A percentile compares a stretch with the other conserved stretches of the same genome.
Evolutionary conservation across 805 yeast species (phyloP).

Genomic region (Yarrowia sp.): DNA sequence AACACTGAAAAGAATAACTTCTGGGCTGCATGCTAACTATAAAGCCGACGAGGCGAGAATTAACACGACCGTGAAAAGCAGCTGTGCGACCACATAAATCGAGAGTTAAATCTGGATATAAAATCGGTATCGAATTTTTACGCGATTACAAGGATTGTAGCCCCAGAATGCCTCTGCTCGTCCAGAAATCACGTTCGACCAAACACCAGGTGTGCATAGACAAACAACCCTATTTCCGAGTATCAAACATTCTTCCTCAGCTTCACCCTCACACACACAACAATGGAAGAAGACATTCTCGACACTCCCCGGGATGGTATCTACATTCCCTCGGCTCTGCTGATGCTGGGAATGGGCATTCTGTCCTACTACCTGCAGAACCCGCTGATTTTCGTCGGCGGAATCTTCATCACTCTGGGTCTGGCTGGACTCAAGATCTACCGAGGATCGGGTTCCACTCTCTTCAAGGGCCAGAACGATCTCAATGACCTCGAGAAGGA

Average conservation of each 20-base stretch:
- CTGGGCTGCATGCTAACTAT: not conserved
- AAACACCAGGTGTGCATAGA: not conserved
- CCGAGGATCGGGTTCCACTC: slow-evolving; percentile 9
- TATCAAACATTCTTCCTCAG: not conserved
- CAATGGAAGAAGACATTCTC: slow-evolving; percentile 20
- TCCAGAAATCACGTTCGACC: not conserved
- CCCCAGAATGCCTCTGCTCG: not conserved
- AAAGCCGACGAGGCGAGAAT: not conserved
- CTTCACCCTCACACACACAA: not conserved
- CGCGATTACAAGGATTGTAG: not conserved
- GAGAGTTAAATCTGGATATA: no score
- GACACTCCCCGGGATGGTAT: slow-evolving; percentile 17
- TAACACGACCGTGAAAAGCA: not conserved
- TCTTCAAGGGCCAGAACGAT: slow-evolving; percentile 21
- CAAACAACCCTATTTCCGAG: not conserved
- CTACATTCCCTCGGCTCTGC: slow-evolving; percentile 26
- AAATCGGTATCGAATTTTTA: not conserved
- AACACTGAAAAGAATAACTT: not conserved
- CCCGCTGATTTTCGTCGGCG: slow-evolving; percentile 16
- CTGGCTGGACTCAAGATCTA: slow-evolving; percentile 19
- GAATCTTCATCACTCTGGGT: slow-evolving; percentile 11
- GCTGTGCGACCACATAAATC: not conserved
- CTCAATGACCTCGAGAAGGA: slow-evolving; percentile 20
- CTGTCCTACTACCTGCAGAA: slow-evolving; percentile 8
- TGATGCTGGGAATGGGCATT: slow-evolving; percentile 16